phyloP scores from a whole-genome alignment of 345 rosid species.

The Boechera stricta region DNA sequence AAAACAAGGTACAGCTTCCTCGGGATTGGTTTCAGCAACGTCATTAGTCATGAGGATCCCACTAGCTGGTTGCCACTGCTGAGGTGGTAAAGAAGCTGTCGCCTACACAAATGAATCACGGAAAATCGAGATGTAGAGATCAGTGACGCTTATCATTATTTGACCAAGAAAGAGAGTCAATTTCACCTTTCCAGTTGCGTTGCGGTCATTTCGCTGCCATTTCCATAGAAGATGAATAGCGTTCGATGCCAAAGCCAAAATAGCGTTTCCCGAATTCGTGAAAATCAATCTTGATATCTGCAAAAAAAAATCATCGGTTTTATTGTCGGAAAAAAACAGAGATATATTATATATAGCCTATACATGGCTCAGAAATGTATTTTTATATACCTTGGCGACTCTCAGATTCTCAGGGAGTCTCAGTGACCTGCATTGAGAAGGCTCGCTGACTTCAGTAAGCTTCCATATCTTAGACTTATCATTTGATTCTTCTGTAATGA shows the following conservation, averaged over 20 bases:
- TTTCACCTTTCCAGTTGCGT: constrained; percentile 78
- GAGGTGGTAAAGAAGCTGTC: constrained; percentile 74
- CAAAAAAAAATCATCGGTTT: constrained; percentile 21
- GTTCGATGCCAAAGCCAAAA: constrained; percentile 93
- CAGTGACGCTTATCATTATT: background rate
- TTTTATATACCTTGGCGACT: constrained; percentile 67
- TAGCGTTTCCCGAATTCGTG: constrained; percentile 92
- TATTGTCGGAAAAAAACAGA: background rate
- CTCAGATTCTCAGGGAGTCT: constrained; percentile 89
- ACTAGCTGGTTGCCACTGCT: constrained; percentile 88
- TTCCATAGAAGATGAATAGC: constrained; percentile 94
- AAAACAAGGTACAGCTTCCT: constrained; percentile 91
- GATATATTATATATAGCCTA: background rate
- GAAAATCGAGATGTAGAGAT: constrained; percentile 1
- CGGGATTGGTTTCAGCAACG: constrained; percentile 67
- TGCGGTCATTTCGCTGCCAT: constrained; percentile 93
- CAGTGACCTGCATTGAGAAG: constrained; percentile 88
- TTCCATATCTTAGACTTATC: constrained; percentile 97
- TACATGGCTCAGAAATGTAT: constrained; percentile 16
- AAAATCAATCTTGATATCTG: constrained; percentile 97
- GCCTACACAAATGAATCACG: constrained; percentile 49
- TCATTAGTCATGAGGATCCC: constrained; percentile 89
- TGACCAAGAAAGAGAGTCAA: constrained; percentile 19
- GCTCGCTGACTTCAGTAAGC: constrained; percentile 91
- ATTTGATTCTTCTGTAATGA: constrained; percentile 74